Base-by-base conservation (phyloP, 768 basidiomycete species). In the Psilocybe cubensis region DNA sequence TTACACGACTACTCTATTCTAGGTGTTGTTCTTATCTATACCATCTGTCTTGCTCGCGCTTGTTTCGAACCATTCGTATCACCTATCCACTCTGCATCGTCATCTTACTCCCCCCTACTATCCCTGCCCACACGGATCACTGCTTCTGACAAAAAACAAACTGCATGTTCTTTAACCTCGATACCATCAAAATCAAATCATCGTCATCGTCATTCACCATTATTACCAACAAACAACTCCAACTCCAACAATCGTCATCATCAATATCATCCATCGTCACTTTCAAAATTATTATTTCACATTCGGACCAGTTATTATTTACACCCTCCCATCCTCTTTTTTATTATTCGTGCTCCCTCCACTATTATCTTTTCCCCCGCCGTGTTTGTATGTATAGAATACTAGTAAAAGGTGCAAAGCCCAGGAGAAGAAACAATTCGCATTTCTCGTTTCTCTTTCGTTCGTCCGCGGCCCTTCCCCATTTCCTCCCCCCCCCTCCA, bases 1-100 rank as follows among this genome's bases (percentile, higher is more conserved):
- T 48, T 48, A n/a, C 52, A 27, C 25, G 9, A 25, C 51, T 42
- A 52, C 25, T 18, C 27, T 41, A 52, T 38, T 18, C 27, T 41
- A 25, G 33, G 43, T 28, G 35, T 54, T 54, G 33, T 54, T 44
- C 44, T 54, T 27, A 54, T 54, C 42, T 23, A 25, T 45, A 24
- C 50, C 50, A 33, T 51, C 20, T 24, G 21, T 27, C 18, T 51
- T 24, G 31, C 38, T 52, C n/a, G n/a, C n/a, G n/a, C n/a, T n/a
- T n/a, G n/a, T n/a, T n/a, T n/a, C n/a, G n/a, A n/a, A n/a, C n/a
- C n/a, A n/a, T n/a, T 43, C 25, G 21, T 52, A 38, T 11, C 35
- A 38, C 12, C 12, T 14, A n/a, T n/a, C n/a, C 35, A 38, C 31
- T 33, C 14, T 14, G 14, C 35, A 38, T 38, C 35, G 35, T 17